phyloP scores from a whole-genome alignment of 805 yeast genomes.

The Metschnikowia gruessii region DNA sequence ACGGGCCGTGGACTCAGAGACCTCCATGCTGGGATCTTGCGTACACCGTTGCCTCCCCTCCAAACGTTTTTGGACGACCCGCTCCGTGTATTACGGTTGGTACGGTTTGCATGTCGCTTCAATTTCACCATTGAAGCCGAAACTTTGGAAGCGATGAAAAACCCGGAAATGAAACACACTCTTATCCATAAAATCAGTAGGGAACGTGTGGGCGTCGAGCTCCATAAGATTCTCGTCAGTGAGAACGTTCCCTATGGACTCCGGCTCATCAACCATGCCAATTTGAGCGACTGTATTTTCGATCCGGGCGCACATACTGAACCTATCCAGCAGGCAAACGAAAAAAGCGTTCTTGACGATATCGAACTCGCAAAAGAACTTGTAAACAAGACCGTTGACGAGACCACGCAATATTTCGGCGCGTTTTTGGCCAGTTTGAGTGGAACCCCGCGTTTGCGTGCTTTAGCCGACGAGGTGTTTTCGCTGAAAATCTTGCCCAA shows the following conservation, averaged over 20 bases:
- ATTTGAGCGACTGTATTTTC: constrained; percentile 59
- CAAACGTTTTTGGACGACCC: constrained; percentile 95
- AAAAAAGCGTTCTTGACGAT: constrained; percentile 15
- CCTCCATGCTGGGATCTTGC: constrained; percentile 60
- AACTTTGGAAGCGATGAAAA: constrained; percentile 63
- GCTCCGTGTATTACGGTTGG: constrained; percentile 75
- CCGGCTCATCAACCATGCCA: constrained; percentile 51
- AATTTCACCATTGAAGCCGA: constrained; percentile 60
- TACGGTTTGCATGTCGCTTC: constrained; percentile 82
- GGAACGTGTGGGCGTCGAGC: constrained; percentile 86
- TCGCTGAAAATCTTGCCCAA: constrained; percentile 18
- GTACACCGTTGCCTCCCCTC: constrained; percentile 85
- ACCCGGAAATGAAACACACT: constrained; percentile 52
- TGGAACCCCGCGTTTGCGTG: neutral
- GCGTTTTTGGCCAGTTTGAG: constrained; percentile 13
- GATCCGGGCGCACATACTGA: constrained; percentile 26
- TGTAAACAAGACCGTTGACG: constrained; percentile 20
- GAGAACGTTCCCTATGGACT: constrained; percentile 63
- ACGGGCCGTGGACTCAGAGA: constrained; percentile 77
- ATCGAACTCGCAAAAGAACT: constrained; percentile 16
- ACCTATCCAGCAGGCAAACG: constrained; percentile 20
- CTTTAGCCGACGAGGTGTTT: constrained; percentile 5
- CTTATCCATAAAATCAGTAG: constrained; percentile 75
- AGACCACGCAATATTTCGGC: constrained; percentile 24
- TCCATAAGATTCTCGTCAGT: constrained; percentile 72